phyloP scores from a whole-genome alignment of 2,329 filamentous ascomycete genomes.

The Apiospora hydei region DNA sequence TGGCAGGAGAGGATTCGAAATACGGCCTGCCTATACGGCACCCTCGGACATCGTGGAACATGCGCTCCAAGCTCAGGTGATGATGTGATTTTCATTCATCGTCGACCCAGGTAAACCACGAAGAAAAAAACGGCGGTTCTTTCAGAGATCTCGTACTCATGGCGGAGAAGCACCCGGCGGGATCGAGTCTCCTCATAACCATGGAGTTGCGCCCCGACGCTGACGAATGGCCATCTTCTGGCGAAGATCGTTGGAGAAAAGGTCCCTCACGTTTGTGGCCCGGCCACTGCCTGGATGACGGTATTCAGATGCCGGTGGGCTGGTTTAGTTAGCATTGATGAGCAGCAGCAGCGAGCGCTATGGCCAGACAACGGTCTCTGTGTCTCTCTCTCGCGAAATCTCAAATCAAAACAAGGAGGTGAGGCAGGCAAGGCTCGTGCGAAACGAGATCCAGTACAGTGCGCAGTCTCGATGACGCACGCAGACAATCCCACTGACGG shows the following conservation, averaged over 20 bases:
- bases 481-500: constrained; percentile 5
- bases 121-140: neutral
- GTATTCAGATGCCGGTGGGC: constrained; percentile 17
- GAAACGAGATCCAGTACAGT: constrained; percentile 10
- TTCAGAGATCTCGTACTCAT: neutral
- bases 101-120: neutral
- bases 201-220: neutral
- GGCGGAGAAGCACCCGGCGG: neutral
- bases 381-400: constrained; percentile 6
- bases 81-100: constrained; percentile 8
- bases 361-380: constrained; percentile 12
- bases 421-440: constrained; percentile 11
- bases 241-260: neutral
- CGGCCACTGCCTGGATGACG: constrained; percentile 2
- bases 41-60: neutral
- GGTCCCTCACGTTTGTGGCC: neutral
- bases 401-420: constrained; percentile 22
- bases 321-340: constrained; percentile 13
- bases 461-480: constrained; percentile 16
- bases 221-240: constrained; percentile 2
- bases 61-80: neutral
- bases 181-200: constrained; percentile 1
- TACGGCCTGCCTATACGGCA: neutral
- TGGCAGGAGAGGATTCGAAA: neutral
- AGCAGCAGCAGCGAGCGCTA: neutral